Base-by-base conservation (phyloP, 208 protist genomes). In the Acanthamoeba healyi region DNA sequence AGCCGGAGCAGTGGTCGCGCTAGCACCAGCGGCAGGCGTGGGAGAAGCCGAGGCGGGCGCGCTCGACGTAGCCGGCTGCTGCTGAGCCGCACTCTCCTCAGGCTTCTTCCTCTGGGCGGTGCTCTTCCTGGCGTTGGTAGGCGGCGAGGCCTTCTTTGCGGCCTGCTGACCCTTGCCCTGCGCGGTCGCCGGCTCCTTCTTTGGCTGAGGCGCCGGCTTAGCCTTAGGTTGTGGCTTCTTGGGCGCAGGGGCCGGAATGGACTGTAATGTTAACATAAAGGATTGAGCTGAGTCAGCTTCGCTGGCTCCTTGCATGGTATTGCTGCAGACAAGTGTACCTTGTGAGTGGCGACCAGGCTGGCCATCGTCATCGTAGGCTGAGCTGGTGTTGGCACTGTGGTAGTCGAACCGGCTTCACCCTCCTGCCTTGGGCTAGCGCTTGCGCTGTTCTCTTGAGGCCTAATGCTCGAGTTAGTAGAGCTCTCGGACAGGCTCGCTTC, bases 341-440 rank as follows among this genome's bases (percentile, higher is more conserved):
- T 84, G 74, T 84, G 74, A 2, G 74, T 84, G 38, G 74, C 74
- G 2, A 84, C 74, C 42, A 84, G 74, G 44, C 74, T 84, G 26
- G 74, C 74, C 74, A 84, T 81, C 14, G 70, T 81, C 4, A 81
- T 51, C 44, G 74, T 84, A 19, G 74, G 74, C 74, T 84, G 74
- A 29, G 74, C 74, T 6, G 74, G 74, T 22, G 74, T 84, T 6
- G 74, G 74, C 26, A 32, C n/a, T 22, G 74, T 84, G 44, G 74
- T 58, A 36, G 74, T 84, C 12, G 74, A 56, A 42, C 5, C 17
- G 74, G 44, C 38, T 4, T 29, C 15, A 7, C 36, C 26, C 12
- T 36, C 65, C 15, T n/a, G 74, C 5, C 44, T 24, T 58, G 29
- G 5, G 44, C 36, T 58, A 24, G 36, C 12, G 38, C 24, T 36